Base-by-base conservation (phyloP, 768 basidiomycete species). In the Cystobasidiopsis lactophilus region DNA sequence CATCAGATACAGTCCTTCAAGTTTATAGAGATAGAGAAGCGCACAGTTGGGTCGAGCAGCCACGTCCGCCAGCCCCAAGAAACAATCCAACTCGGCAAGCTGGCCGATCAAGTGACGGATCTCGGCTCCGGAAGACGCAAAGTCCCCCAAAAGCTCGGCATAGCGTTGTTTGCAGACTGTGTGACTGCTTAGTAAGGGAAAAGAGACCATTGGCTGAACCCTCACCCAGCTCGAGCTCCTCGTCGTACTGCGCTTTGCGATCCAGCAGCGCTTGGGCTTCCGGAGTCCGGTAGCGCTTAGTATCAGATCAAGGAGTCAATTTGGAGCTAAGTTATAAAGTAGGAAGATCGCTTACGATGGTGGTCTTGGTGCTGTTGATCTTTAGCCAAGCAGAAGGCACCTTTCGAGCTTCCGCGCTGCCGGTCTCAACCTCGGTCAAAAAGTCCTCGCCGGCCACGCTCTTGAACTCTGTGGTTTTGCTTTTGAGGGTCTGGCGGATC, bases 1-100 rank as follows among this genome's bases (percentile, higher is more conserved):
- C 7, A 43, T 43, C 19, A 43, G 41, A 7, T 9, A 24, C 11
- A 43, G 10, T 19, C 7, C 7, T 9, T 7, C 19, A 19, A n/a
- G n/a, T n/a, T n/a, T n/a, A n/a, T n/a, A n/a, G 11, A 9, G 7
- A 11, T 11, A 18, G 23, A 43, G 41, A 7, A 10, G 27, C 41
- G 77, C 76, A 58, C 86, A 95, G 44, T 78, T 78, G 13, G 75
- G 73, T 54, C 77, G 76, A 35, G 80, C 69, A 1, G 85, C 82
- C 3, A 88, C 78, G 41, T 74, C 74, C 0, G 88, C 82, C 14
- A 96, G 71, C 60, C 84, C 85, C 53, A 80, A 69, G 55, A 98
- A 69, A 63, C 89, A 93, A 67, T 98, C 86, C 24, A 59, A 37
- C 1, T 71, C 73, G 0, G 85, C 85, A 27, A 98, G 71, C 57